phyloP scores from a whole-genome alignment of 2,329 filamentous ascomycete species.

The Phialemonium atrogriseum region DNA sequence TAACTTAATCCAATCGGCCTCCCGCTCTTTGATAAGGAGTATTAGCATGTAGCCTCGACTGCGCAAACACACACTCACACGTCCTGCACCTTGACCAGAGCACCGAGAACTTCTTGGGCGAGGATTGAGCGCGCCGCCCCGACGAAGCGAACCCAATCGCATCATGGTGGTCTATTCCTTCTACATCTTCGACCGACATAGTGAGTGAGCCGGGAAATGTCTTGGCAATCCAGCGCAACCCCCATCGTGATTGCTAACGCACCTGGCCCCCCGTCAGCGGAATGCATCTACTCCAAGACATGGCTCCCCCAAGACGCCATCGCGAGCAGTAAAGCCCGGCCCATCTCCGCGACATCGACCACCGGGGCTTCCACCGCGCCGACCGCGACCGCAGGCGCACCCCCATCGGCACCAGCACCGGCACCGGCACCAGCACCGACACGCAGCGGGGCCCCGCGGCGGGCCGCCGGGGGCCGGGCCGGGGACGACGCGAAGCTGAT shows the following conservation, averaged over 20 bases:
- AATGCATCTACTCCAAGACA: constrained; percentile 91
- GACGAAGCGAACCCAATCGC: too few relatives aligned
- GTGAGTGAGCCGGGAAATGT: too few relatives aligned
- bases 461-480: constrained; percentile 36
- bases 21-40: too few relatives aligned
- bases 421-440: constrained; percentile 7
- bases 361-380: too few relatives aligned
- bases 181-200: constrained; percentile 98
- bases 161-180: constrained; percentile 93
- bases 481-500: constrained; percentile 96
- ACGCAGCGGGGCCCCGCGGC: constrained; percentile 6
- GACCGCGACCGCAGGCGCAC: constrained; percentile 8
- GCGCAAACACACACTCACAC: too few relatives aligned
- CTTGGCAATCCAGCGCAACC: too few relatives aligned
- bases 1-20: too few relatives aligned
- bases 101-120: too few relatives aligned
- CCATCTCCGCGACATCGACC: constrained; percentile 24
- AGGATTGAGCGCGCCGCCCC: too few relatives aligned
- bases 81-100: too few relatives aligned
- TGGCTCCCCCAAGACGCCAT: constrained; percentile 55
- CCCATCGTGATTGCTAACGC: too few relatives aligned
- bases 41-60: too few relatives aligned
- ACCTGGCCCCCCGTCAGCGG: constrained; percentile 48
- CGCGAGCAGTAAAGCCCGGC: constrained; percentile 39
- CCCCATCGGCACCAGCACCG: constrained; percentile 8